Percentiles rank a stretch among this genome's conserved stretches.
These are phyloP conservation scores for Scenedesmus sp. DNA, from an alignment of 163 green algal species.

Conservation along the genomic window DNA sequence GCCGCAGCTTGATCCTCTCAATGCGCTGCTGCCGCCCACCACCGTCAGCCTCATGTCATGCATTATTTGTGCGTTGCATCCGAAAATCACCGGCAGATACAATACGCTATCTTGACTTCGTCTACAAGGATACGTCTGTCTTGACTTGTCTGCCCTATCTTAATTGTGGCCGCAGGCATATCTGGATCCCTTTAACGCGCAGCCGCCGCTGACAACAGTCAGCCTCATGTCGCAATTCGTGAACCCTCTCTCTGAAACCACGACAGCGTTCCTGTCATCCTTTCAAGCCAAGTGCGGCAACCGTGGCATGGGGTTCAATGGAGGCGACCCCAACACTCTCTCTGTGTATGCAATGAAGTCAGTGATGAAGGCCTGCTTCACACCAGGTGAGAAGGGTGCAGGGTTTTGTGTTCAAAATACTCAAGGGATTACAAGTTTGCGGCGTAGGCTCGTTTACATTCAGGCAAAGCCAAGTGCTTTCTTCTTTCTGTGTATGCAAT, in stretches of 20 bases:
- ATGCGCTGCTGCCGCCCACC: no score
- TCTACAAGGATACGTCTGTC: no score
- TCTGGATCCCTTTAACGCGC: neutral
- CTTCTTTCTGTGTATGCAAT: no score
- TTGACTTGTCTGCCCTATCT: neutral
- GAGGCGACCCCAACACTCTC: neutral
- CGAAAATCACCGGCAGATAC: no score
- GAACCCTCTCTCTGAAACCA: slow-evolving; percentile 12
- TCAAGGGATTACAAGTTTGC: no score
- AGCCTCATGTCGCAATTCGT: neutral
- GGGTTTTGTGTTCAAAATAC: no score
- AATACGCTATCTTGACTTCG: no score
- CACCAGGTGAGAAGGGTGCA: neutral
- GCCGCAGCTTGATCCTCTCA: no score
- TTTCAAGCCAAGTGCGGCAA: neutral
- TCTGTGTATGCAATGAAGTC: neutral
- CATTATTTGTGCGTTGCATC: no score
- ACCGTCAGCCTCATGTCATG: no score
- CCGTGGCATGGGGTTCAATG: neutral
- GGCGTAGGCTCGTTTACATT: no score
- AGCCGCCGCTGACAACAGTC: neutral
- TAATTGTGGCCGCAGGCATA: neutral
- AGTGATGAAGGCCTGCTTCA: neutral
- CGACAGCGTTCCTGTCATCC: neutral
- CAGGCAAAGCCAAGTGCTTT: no score